A percentile compares a stretch with the other conserved stretches of the same genome.
phyloP scores from a whole-genome alignment of 441 rosid species.

The Gossypium aridum region DNA sequence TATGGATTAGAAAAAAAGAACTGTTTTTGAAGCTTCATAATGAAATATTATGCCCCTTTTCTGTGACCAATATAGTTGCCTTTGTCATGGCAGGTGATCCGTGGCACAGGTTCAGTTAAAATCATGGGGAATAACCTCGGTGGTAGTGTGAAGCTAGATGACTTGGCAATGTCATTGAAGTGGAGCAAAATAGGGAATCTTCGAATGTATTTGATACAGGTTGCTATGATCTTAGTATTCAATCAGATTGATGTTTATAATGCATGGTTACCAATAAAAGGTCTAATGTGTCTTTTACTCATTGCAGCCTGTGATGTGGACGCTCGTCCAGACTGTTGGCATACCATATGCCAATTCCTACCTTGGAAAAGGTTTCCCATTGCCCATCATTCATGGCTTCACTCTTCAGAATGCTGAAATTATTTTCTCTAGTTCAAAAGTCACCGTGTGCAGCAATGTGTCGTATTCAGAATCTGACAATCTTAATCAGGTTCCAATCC shows the following conservation, averaged over 20 bases:
- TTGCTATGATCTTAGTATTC: slow-evolving; percentile 13
- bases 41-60: not conserved
- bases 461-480: slow-evolving; percentile 31
- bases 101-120: slow-evolving; percentile 59
- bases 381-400: slow-evolving; percentile 87
- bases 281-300: not conserved
- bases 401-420: slow-evolving; percentile 59
- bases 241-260: not conserved
- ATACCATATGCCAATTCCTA: slow-evolving; percentile 66
- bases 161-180: slow-evolving; percentile 63
- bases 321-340: slow-evolving; percentile 68
- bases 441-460: slow-evolving; percentile 62
- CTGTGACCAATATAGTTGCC: not conserved
- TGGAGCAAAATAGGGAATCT: slow-evolving; percentile 91
- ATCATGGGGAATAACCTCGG: slow-evolving; percentile 72
- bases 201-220: slow-evolving; percentile 67
- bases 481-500: slow-evolving; percentile 6
- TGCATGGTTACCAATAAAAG: not conserved
- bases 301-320: slow-evolving; percentile 80
- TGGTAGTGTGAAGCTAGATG: slow-evolving; percentile 62
- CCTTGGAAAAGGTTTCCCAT: slow-evolving; percentile 66
- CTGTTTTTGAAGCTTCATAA: not conserved
- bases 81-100: slow-evolving; percentile 41
- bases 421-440: slow-evolving; percentile 39
- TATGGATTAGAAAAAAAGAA: not conserved